Percentiles rank a stretch among this genome's conserved stretches.
phyloP scores from a whole-genome alignment of 306 rosid species.

The Argentina anserina region DNA sequence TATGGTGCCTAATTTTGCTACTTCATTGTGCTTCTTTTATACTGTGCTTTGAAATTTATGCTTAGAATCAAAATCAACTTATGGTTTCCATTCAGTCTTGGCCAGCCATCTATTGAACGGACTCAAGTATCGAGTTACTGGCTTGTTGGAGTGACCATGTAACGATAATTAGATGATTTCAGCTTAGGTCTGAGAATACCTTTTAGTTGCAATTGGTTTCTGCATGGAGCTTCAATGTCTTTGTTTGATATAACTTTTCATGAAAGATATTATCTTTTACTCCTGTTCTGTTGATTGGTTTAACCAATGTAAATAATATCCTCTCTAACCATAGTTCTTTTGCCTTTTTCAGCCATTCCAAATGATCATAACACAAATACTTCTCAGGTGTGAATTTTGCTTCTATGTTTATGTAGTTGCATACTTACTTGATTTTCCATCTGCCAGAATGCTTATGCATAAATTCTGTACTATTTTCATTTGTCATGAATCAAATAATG shows the following conservation, averaged over 20 bases:
- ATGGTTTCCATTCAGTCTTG: slow-evolving; percentile 2
- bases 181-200: not conserved
- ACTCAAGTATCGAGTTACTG: not conserved
- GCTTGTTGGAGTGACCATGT: not conserved
- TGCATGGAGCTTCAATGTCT: not conserved
- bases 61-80: not conserved
- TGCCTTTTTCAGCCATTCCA: slow-evolving; percentile 43
- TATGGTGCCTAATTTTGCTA: not conserved
- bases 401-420: slow-evolving; percentile 11
- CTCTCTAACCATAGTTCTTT: slow-evolving; percentile 10
- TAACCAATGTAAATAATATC: not conserved
- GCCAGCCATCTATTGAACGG: not conserved
- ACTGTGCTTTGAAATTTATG: not conserved
- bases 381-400: slow-evolving; percentile 59
- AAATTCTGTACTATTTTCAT: not conserved
- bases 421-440: not conserved
- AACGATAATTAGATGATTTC: not conserved
- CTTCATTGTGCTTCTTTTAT: not conserved
- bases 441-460: not conserved
- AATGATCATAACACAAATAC: slow-evolving; percentile 50
- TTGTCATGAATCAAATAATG: not conserved
- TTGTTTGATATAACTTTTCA: not conserved
- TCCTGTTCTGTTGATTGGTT: not conserved
- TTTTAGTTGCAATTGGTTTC: not conserved
- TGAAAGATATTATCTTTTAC: not conserved